Percentiles rank a stretch among this genome's conserved stretches.
These are phyloP conservation scores for Parastagonospora nodorum DNA, from an alignment of 2,329 filamentous ascomycete genomes.

Conservation along the genomic window DNA sequence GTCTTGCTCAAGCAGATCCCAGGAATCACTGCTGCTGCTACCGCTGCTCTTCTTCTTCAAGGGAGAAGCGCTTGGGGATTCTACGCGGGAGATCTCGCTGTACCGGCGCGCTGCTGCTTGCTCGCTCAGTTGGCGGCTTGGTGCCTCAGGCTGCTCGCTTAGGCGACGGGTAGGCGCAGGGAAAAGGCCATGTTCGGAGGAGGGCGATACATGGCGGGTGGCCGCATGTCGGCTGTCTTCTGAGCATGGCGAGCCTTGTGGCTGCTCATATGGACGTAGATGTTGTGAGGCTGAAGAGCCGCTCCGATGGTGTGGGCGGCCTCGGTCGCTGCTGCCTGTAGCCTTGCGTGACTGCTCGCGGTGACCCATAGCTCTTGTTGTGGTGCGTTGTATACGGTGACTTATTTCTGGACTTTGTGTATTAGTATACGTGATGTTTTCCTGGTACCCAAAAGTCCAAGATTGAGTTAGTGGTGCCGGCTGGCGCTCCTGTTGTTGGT, in stretches of 20 bases:
- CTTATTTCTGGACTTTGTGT: neutral
- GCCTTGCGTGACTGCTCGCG: neutral
- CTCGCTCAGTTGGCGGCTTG: no score
- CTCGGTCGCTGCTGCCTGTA: conserved; percentile 11
- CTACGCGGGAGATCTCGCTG: no score
- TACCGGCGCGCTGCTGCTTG: no score
- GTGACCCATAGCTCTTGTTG: neutral
- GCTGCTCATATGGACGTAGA: neutral
- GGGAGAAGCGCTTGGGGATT: no score
- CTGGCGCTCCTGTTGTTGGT: no score
- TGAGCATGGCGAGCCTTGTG: neutral
- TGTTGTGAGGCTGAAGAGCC: neutral
- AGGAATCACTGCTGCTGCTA: neutral
- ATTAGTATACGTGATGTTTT: neutral
- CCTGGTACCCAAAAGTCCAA: neutral
- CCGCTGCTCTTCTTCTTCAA: no score
- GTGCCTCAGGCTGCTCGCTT: no score
- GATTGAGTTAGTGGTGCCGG: neutral
- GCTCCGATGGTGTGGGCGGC: neutral
- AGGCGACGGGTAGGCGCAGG: no score
- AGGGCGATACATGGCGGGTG: neutral
- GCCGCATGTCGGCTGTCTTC: neutral
- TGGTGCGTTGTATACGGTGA: no score
- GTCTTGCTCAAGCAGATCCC: neutral
- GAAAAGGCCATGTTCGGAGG: no score